Evolutionary conservation across 441 rosid species (phyloP), one percentile per base, ranked within the genome.

Genomic region (Mallotus repandus): DNA sequence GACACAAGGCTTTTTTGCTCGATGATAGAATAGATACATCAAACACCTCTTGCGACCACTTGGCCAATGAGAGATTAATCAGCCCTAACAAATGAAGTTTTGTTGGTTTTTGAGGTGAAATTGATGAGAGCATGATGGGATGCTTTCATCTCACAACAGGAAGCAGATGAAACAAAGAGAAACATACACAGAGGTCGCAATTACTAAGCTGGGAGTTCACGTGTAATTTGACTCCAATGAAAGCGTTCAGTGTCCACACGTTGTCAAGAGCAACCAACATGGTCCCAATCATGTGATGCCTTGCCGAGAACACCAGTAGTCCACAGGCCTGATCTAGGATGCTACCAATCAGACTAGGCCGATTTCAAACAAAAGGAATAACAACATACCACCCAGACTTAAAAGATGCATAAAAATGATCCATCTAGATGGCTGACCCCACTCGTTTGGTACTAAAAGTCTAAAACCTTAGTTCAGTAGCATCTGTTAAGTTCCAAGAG

Each of bases 241-340:
- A 38, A 54, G 13, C 59, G 66, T 68, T 72, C 66, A 52, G 25
- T 70, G 72, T 75, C 78, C 71, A 71, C 59, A 64, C 66, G 61
- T 64, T 67, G 82, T 73, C 79, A 70, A 63, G 54, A 49, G 63
- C 59, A 5, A 59, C 32, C 56, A 7, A 50, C 57, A 63, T 75
- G 83, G 84, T 74, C 78, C 84, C 59, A n/a, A 38, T 65, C 71
- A 73, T 46, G 63, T 74, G 75, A 69, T 55, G 62, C 71, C 73
- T 54, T 55, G 62, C 71, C 73, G 54, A 54, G 45, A 45, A 60
- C 61, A 55, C n/a, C 50, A 68, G 54, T 45, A 4, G 32, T 38
- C 41, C 41, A 65, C 35, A 35, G 10, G 74, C 29, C 21, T 25
- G 35, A 41, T 69, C 67, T 46, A 48, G 60, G 32, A 32, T 43